Conservation (phyloP, 495 filamentous ascomycete genomes). For the Xylaria intraflava region DNA sequence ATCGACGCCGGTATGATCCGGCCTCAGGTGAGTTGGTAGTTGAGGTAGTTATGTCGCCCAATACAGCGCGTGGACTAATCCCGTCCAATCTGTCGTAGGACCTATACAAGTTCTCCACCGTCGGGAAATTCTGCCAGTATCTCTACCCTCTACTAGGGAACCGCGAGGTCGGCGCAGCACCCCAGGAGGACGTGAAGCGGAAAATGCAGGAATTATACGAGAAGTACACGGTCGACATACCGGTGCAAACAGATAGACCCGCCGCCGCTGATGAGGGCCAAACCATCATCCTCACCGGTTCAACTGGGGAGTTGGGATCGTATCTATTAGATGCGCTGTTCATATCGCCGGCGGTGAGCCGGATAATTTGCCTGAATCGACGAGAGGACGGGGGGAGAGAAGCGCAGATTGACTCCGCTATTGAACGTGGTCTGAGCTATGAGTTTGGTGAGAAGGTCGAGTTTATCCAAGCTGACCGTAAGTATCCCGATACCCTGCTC, state of each 20-base stretch:
- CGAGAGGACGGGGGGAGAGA: not conserved
- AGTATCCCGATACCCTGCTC: too few species aligned
- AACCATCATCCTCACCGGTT: conserved; percentile 46
- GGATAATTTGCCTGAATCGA: not conserved
- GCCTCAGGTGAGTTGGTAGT: too few species aligned
- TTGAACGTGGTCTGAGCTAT: not conserved
- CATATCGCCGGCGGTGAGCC: not conserved
- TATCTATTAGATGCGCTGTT: conserved; percentile 36
- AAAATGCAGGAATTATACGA: not conserved
- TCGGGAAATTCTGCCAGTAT: too few species aligned
- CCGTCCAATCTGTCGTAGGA: too few species aligned
- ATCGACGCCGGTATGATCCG: too few species aligned
- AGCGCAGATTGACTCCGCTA: not conserved
- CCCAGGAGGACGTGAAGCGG: not conserved
- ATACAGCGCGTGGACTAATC: too few species aligned
- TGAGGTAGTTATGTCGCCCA: too few species aligned
- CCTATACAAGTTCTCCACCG: too few species aligned
- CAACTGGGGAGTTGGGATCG: conserved; percentile 48
- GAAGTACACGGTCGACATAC: not conserved
- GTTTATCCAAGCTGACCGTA: too few species aligned
- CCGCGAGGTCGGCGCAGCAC: too few species aligned
- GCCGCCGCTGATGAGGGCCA: conserved; percentile 21
- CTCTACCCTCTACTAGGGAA: not conserved
- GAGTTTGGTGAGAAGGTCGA: too few species aligned
- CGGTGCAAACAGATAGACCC: conserved; percentile 2